Evolutionary conservation across 768 basidiomycete species (phyloP).

Genomic region (Sutorius australiensis): DNA sequence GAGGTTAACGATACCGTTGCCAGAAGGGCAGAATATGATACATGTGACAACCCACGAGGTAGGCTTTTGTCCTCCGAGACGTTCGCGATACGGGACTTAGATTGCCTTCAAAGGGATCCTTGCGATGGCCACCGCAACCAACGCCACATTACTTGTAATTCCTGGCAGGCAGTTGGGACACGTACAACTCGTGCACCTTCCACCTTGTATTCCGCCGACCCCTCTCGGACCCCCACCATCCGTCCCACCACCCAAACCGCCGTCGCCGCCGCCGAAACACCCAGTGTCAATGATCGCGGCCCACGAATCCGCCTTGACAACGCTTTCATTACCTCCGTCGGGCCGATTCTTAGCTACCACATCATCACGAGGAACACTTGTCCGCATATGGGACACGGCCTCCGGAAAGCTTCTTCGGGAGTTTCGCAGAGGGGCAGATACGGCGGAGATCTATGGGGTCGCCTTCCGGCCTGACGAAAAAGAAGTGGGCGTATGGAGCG

Average conservation of each 20-base stretch:
- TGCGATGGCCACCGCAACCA: slow-evolving; percentile 71
- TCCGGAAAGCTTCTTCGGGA: slow-evolving; percentile 75
- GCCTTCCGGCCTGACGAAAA: slow-evolving; percentile 83
- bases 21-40: slow-evolving; percentile 78
- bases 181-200: slow-evolving; percentile 82
- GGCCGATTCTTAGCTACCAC: slow-evolving; percentile 82
- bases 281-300: slow-evolving; percentile 80
- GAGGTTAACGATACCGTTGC: slow-evolving; percentile 59
- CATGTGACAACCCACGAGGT: slow-evolving; percentile 84
- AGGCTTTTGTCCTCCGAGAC: slow-evolving; percentile 20
- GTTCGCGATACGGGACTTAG: slow-evolving; percentile 2
- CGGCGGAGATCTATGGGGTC: slow-evolving; percentile 88
- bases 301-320: slow-evolving; percentile 74
- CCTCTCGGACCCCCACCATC: slow-evolving; percentile 55
- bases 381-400: slow-evolving; percentile 79
- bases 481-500: slow-evolving; percentile 89
- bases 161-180: slow-evolving; percentile 86
- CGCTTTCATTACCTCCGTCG: slow-evolving; percentile 72
- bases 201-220: slow-evolving; percentile 66
- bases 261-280: slow-evolving; percentile 55
- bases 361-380: slow-evolving; percentile 76
- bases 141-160: slow-evolving; percentile 79
- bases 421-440: slow-evolving; percentile 81
- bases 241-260: slow-evolving; percentile 49
- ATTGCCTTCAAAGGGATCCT: slow-evolving; percentile 59